phyloP scores from a whole-genome alignment of 768 basidiomycete genomes.

The Rhodotorula babjevae region DNA sequence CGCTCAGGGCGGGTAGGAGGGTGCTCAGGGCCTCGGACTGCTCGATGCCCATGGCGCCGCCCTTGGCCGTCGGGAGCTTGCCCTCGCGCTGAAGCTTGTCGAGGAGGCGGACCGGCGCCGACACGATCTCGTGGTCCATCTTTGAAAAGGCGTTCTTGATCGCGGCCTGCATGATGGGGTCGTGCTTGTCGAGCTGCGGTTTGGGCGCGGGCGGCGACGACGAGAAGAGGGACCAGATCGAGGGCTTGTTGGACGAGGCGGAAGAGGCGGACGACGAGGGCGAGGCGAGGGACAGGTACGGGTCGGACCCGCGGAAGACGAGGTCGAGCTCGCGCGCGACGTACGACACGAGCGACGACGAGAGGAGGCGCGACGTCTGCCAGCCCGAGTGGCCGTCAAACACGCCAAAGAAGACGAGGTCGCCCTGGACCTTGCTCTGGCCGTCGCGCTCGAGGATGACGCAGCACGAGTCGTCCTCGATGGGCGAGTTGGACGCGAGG shows the following conservation, averaged over 20 bases:
- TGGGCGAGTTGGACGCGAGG: conserved; percentile 78
- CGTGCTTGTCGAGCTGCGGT: conserved; percentile 51
- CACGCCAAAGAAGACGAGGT: conserved; percentile 32
- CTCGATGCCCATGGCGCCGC: conserved; percentile 60
- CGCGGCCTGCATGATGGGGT: conserved; percentile 59
- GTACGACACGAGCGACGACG: conserved; percentile 75
- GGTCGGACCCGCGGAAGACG: conserved; percentile 37
- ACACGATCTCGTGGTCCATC: conserved; percentile 78
- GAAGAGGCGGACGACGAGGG: not conserved
- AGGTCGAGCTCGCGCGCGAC: conserved; percentile 66
- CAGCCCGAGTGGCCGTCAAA: conserved; percentile 77
- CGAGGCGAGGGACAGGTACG: conserved; percentile 28
- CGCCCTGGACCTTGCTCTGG: conserved; percentile 25
- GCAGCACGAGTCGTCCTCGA: conserved; percentile 67
- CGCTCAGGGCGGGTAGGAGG: conserved; percentile 80
- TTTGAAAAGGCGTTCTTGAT: conserved; percentile 72
- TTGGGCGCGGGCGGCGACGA: not conserved
- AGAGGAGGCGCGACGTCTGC: conserved; percentile 76
- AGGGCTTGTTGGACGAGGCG: conserved; percentile 6
- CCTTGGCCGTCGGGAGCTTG: conserved; percentile 50
- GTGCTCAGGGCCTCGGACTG: conserved; percentile 54
- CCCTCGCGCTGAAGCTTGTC: conserved; percentile 51
- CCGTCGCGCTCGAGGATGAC: conserved; percentile 39
- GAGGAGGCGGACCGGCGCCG: conserved; percentile 69
- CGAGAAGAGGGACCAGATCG: conserved; percentile 25